Evolutionary conservation across 2,329 filamentous ascomycete genomes (phyloP).

Genomic region (Ophiocordyceps camponoti-rufipedis): DNA sequence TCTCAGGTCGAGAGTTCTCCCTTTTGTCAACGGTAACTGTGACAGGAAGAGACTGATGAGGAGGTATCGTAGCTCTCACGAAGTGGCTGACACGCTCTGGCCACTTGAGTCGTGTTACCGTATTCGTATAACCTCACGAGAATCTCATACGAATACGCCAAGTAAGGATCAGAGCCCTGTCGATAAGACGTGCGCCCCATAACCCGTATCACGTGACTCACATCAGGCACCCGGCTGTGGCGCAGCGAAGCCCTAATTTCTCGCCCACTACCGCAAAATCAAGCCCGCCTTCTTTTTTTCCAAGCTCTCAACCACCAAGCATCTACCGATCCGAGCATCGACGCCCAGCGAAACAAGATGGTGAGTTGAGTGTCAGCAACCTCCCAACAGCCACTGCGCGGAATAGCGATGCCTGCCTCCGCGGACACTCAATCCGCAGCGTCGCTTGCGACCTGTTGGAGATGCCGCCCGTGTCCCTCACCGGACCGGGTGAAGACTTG

Average conservation of each 20-base stretch:
- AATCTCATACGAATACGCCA: no score
- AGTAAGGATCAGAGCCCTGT: no score
- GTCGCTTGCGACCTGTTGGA: conserved; percentile 15
- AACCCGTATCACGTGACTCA: no score
- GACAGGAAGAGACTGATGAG: no score
- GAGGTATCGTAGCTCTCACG: no score
- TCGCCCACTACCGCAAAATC: conserved; percentile 13
- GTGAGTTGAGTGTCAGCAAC: conserved; percentile 18
- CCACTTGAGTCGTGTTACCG: no score
- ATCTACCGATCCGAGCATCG: conserved; percentile 14
- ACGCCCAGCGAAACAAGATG: conserved; percentile 20
- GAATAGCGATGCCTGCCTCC: conserved; percentile 15
- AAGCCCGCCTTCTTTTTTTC: not conserved
- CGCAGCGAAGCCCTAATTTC: conserved; percentile 13
- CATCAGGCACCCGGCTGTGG: not conserved
- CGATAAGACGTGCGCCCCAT: no score
- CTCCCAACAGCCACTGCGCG: conserved; percentile 21
- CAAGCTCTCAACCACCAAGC: not conserved
- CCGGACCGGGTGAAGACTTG: conserved; percentile 37
- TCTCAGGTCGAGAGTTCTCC: no score
- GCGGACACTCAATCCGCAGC: conserved; percentile 15
- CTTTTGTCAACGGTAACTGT: no score
- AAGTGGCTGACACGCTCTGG: no score
- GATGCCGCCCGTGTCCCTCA: conserved; percentile 14
- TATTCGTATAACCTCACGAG: no score